phyloP scores from a whole-genome alignment of 2,329 filamentous ascomycete species.

The Stagonosporopsis chrysanthemi region DNA sequence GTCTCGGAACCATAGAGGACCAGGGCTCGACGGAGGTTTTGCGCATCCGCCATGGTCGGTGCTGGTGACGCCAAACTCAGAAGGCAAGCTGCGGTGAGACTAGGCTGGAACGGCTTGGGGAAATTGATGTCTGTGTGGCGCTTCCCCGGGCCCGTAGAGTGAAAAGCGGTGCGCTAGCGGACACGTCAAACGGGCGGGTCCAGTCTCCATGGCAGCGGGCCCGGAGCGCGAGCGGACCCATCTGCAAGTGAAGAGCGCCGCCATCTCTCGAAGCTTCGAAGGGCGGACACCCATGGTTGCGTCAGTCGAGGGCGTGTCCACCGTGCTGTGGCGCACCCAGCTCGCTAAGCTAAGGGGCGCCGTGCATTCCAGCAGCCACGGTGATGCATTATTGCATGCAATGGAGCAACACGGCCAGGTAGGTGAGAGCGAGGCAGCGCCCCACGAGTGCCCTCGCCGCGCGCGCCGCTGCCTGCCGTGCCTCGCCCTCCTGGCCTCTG shows the following conservation, averaged over 20 bases:
- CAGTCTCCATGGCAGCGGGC: constrained; percentile 28
- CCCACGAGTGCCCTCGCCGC: neutral
- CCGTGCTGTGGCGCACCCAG: constrained; percentile 17
- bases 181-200: constrained; percentile 38
- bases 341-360: constrained; percentile 15
- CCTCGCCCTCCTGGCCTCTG: too few relatives aligned
- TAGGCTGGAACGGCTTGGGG: constrained; percentile 25
- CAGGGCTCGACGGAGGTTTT: constrained; percentile 60
- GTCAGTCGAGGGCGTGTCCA: constrained; percentile 1
- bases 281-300: constrained; percentile 4
- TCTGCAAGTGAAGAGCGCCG: constrained; percentile 6
- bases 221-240: neutral
- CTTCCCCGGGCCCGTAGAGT: constrained; percentile 25
- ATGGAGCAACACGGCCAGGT: neutral
- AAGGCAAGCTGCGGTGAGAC: constrained; percentile 27
- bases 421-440: neutral
- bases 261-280: constrained; percentile 20
- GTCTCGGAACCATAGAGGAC: constrained; percentile 95
- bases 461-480: neutral
- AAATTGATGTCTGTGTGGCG: constrained; percentile 26
- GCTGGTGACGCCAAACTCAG: constrained; percentile 19
- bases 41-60: constrained; percentile 30
- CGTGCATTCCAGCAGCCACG: constrained; percentile 9
- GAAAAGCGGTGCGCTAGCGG: constrained; percentile 37
- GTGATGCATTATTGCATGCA: neutral